Conservation (phyloP, 2,329 filamentous ascomycete genomes). For the Trichoderma sp. region DNA sequence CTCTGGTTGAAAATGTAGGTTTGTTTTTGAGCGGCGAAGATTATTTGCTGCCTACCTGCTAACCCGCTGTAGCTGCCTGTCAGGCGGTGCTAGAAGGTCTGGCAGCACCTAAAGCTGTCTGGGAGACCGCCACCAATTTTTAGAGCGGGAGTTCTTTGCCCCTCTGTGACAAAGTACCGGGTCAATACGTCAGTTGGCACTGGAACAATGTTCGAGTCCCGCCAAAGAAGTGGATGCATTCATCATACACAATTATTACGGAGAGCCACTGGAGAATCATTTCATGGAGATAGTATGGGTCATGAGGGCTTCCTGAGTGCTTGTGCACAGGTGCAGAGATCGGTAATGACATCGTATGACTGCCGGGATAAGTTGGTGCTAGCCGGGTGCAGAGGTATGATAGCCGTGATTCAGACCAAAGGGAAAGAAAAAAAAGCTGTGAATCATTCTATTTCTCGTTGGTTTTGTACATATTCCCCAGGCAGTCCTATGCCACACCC, state of each 20-base stretch:
- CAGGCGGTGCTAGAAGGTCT: background rate
- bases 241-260: background rate
- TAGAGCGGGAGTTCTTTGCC: background rate
- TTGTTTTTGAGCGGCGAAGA: background rate
- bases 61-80: background rate
- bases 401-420: background rate
- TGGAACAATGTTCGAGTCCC: background rate
- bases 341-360: slow-evolving; percentile 3
- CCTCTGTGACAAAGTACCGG: background rate
- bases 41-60: background rate
- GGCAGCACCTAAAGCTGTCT: background rate
- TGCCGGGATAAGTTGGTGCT: background rate
- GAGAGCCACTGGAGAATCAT: background rate
- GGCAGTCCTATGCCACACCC: slow-evolving; percentile 21
- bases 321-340: background rate
- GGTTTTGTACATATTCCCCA: slow-evolving; percentile 37
- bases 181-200: background rate
- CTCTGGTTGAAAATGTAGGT: background rate
- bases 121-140: background rate
- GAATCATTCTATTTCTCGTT: slow-evolving; percentile 31
- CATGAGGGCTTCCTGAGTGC: background rate
- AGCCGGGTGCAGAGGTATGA: background rate
- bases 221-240: background rate
- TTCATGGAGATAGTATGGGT: background rate
- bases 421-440: slow-evolving; percentile 23